Conservation (phyloP, 306 rosid species). For the Vachellia collinsii region DNA sequence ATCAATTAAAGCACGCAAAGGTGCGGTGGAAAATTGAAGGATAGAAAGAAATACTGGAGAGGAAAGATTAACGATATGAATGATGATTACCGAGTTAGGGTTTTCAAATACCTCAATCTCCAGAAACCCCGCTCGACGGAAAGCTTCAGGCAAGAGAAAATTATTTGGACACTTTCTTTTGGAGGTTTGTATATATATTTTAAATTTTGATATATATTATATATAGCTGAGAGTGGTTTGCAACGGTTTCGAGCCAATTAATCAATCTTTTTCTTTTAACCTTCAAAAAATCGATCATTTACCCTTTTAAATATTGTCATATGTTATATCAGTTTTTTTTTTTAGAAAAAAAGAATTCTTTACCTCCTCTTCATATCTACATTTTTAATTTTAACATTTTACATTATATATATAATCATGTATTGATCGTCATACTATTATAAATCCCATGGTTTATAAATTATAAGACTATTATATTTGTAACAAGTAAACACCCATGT, state of each 20-base stretch:
- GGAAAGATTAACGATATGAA: neutral
- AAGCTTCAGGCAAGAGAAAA: neutral
- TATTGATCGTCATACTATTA: no score
- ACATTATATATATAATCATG: no score
- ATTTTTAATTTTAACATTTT: no score
- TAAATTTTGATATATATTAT: no score
- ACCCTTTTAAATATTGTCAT: neutral
- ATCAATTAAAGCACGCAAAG: neutral
- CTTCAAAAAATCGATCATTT: no score
- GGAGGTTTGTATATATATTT: neutral
- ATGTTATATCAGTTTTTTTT: no score
- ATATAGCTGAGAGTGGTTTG: neutral
- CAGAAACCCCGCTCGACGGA: neutral
- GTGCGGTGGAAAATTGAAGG: neutral
- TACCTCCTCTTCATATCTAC: no score
- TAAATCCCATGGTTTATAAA: no score
- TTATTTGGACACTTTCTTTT: neutral
- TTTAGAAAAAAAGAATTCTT: no score
- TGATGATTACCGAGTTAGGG: constrained; percentile 32
- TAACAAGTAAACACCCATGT: no score
- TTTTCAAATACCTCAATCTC: constrained; percentile 16
- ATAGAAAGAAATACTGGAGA: neutral
- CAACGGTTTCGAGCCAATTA: neutral
- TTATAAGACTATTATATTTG: no score
- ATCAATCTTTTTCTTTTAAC: neutral